Evolutionary conservation across 345 rosid species (phyloP).

Genomic region (Pseudoturritis turrita): DNA sequence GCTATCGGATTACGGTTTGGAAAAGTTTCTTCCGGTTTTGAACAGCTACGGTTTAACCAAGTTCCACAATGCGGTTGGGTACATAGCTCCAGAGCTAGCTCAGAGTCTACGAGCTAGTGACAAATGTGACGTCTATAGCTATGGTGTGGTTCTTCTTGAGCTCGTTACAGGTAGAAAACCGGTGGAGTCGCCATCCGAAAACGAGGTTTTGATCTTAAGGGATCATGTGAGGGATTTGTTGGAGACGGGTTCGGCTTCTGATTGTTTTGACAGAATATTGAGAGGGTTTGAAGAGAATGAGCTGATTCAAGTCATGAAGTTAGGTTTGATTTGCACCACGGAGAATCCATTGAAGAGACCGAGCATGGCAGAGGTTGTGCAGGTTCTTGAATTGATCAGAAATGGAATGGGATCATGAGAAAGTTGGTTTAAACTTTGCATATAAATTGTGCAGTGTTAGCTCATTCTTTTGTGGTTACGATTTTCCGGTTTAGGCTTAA

Average conservation of each 20-base stretch:
- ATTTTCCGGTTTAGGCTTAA: background rate
- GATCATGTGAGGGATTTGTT: conserved; percentile 73
- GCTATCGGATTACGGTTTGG: conserved; percentile 84
- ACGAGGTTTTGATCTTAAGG: conserved; percentile 66
- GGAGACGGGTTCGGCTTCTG: conserved; percentile 78
- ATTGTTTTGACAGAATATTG: conserved; percentile 73
- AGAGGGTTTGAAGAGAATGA: conserved; percentile 82
- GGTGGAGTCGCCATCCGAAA: conserved; percentile 58
- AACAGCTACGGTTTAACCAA: conserved; percentile 66
- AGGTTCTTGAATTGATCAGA: conserved; percentile 92
- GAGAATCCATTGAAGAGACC: conserved; percentile 79
- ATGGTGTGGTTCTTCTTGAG: conserved; percentile 89
- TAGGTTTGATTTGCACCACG: conserved; percentile 79
- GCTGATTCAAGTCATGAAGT: conserved; percentile 86
- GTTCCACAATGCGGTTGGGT: conserved; percentile 88
- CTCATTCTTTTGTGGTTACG: conserved; percentile 10
- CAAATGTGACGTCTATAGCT: conserved; percentile 89
- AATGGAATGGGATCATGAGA: conserved; percentile 47
- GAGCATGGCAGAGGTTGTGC: conserved; percentile 95
- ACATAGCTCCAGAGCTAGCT: conserved; percentile 93
- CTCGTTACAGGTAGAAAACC: conserved; percentile 90
- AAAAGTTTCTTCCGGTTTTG: conserved; percentile 71
- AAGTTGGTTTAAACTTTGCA: background rate
- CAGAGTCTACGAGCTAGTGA: conserved; percentile 63
- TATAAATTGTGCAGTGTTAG: background rate